Evolutionary conservation across 2,329 filamentous ascomycete genomes (phyloP).

Genomic region (Sarocladium kiliense): DNA sequence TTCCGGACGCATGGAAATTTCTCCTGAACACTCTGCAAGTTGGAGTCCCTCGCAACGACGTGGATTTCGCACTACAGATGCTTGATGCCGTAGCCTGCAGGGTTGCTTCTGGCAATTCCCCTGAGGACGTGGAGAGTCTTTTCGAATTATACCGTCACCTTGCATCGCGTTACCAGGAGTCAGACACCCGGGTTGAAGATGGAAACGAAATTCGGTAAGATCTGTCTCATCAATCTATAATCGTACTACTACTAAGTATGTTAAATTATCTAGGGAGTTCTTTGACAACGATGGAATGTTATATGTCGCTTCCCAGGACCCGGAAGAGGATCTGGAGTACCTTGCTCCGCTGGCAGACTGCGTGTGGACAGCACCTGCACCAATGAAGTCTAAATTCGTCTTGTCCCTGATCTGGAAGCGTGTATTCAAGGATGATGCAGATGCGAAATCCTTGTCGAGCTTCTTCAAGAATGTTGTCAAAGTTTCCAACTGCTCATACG

Average conservation of each 20-base stretch:
- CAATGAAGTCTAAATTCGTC: not conserved
- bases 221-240: no score
- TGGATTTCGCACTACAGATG: not conserved
- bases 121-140: not conserved
- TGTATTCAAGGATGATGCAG: not conserved
- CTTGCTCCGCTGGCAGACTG: not conserved
- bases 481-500: not conserved
- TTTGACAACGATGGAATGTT: not conserved
- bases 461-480: constrained; percentile 2
- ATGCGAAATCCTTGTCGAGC: not conserved
- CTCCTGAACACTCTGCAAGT: not conserved
- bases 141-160: not conserved
- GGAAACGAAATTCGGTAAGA: not conserved
- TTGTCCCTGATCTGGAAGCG: not conserved
- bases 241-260: no score
- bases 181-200: not conserved
- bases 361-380: not conserved
- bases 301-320: not conserved
- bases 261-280: not conserved
- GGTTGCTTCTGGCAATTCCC: not conserved
- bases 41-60: not conserved
- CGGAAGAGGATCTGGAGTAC: no score
- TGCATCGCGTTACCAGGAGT: not conserved
- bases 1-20: constrained; percentile 1
- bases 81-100: not conserved